Percentiles rank a stretch among this genome's conserved stretches.
These are phyloP conservation scores for Chaetomiaceae sp. DNA, from an alignment of 2,329 filamentous ascomycete species.

Conservation along the genomic window DNA sequence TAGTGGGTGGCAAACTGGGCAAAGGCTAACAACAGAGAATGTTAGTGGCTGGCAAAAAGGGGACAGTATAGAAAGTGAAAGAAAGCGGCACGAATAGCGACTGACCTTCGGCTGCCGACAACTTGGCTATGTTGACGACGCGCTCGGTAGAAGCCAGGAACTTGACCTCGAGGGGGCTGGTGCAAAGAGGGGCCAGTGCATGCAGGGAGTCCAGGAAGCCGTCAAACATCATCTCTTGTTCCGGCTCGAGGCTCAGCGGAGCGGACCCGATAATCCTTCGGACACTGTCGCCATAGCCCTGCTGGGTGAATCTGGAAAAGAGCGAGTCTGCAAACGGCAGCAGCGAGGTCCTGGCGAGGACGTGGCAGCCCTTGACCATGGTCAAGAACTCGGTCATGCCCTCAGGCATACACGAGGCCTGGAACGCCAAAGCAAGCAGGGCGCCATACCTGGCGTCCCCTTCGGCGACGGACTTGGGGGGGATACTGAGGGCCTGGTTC, in stretches of 20 bases:
- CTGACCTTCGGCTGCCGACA: constrained; percentile 30
- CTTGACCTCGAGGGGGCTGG: constrained; percentile 29
- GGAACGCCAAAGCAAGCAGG: constrained; percentile 35
- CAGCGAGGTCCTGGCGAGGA: constrained; percentile 14
- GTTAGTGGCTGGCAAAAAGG: neutral
- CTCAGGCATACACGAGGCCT: constrained; percentile 37
- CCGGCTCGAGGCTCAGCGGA: constrained; percentile 5
- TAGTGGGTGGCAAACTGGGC: constrained; percentile 28
- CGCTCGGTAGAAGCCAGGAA: constrained; percentile 31
- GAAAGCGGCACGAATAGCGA: neutral
- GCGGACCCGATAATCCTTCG: constrained; percentile 21
- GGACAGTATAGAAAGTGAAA: neutral
- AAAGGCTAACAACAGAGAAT: constrained; percentile 21
- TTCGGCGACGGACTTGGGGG: constrained; percentile 27
- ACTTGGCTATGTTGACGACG: constrained; percentile 26
- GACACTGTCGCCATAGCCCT: constrained; percentile 29
- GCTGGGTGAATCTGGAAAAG: constrained; percentile 20
- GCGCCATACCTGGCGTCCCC: constrained; percentile 36
- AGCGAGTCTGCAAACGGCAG: constrained; percentile 15
- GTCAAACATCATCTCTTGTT: constrained; percentile 26
- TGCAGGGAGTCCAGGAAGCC: constrained; percentile 30
- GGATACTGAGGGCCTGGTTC: constrained; percentile 31
- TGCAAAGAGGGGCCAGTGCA: constrained; percentile 30
- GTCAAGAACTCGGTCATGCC: constrained; percentile 37
- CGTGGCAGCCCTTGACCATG: constrained; percentile 36